phyloP scores from a whole-genome alignment of 208 protist genomes.

The Wallacemonas sp. region DNA sequence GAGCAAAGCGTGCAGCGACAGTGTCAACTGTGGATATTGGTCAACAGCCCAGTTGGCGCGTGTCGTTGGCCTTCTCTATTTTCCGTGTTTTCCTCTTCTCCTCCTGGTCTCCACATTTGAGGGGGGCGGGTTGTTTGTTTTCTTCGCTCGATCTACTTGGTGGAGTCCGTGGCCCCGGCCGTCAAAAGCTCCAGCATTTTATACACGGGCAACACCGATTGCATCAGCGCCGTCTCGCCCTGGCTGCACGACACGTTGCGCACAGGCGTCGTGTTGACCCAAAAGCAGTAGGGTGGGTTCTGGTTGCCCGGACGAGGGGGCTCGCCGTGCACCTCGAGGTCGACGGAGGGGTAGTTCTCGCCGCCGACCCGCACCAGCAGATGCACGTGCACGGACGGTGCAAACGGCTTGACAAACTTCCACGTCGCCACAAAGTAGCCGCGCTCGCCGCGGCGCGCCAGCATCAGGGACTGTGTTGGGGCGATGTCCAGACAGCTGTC shows the following conservation, averaged over 20 bases:
- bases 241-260: constrained; percentile 38
- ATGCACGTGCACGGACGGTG: constrained; percentile 29
- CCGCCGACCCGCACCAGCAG: constrained; percentile 37
- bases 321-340: constrained; percentile 36
- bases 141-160: too few relatives aligned
- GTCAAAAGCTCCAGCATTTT: constrained; percentile 7
- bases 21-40: too few relatives aligned
- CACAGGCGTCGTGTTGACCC: constrained; percentile 58
- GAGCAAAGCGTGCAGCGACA: too few relatives aligned
- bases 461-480: constrained; percentile 21
- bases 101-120: too few relatives aligned
- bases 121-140: too few relatives aligned
- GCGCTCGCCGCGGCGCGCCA: constrained; percentile 23
- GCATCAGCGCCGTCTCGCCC: constrained; percentile 25
- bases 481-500: constrained; percentile 22
- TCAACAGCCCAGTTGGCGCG: too few relatives aligned
- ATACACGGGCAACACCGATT: constrained; percentile 30
- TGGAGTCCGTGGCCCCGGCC: too few relatives aligned
- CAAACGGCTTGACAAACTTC: constrained; percentile 50
- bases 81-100: too few relatives aligned
- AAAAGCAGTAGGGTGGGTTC: constrained; percentile 46
- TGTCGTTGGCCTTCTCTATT: too few relatives aligned
- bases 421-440: constrained; percentile 55
- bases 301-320: constrained; percentile 26
- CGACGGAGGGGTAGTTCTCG: constrained; percentile 39